Evolutionary conservation across 2,329 filamentous ascomycete species (phyloP), one percentile per base, ranked within the genome.

Genomic region (Cytospora paraplurivora): DNA sequence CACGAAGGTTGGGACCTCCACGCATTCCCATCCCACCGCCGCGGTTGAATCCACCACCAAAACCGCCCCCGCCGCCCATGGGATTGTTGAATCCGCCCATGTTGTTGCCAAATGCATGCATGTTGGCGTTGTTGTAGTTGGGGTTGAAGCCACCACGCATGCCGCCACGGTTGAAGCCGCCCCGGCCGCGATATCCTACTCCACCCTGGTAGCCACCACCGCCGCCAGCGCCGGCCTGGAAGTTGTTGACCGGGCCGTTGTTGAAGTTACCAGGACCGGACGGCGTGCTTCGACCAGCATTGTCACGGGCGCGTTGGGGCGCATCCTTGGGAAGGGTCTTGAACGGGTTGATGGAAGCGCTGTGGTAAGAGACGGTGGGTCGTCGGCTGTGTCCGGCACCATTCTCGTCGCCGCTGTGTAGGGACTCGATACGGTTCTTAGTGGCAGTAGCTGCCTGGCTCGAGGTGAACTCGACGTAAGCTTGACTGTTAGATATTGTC

Each of bases 251-350:
- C 71, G 68, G 76, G 66, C 79, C 72, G 62, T 83, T 79, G 58
- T 82, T 82, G 74, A 82, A 85, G 54, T 58, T 61, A 61, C 76
- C 75, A 6, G 68, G 63, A 53, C 81, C 78, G 55, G 81, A 73
- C 37, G 78, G 75, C 62, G 80, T 75, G 41, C 62, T 41, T 35
- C 86, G 82, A 59, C 86, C 86, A 65, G 85, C 81, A 51, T 81
- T 79, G 51, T 88, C 85, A 72, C 92, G 88, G 44, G 83, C 88
- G 34, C 91, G 86, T 69, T 85, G 83, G 0, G 91, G 92, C 0
- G 90, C 89, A 73, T 97, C 93, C 78, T 97, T 97, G 19, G 93
- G 93, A 5, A 96, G 79, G 0, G 93, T 97, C 68, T 90, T 89
- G 84, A 96, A 98, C 0, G 93, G 93, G 74, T 98, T 98, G 68